Percentiles rank a stretch among this genome's conserved stretches.
These are phyloP conservation scores for Penicillium turbatum DNA, from an alignment of 495 filamentous ascomycete species.

Conservation along the genomic window DNA sequence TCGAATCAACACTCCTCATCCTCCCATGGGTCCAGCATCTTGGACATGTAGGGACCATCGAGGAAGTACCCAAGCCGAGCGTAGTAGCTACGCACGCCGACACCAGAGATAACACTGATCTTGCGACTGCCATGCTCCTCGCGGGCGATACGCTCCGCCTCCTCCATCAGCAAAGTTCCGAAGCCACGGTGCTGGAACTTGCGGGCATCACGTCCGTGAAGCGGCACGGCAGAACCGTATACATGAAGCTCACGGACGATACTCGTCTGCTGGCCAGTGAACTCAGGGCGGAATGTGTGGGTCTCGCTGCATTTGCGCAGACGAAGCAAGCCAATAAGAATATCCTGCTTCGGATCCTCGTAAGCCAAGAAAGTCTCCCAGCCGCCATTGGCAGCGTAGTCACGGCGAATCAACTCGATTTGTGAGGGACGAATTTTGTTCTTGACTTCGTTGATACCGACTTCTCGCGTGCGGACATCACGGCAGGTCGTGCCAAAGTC, in stretches of 20 bases:
- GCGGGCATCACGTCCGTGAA: constrained; percentile 85
- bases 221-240: constrained; percentile 90
- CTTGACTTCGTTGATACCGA: constrained; percentile 98
- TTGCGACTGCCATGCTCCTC: constrained; percentile 91
- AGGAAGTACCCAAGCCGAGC: constrained; percentile 85
- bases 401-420: constrained; percentile 91
- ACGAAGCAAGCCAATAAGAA: constrained; percentile 86
- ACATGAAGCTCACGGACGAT: constrained; percentile 94
- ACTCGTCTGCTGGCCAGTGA: constrained; percentile 80
- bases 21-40: constrained; percentile 50
- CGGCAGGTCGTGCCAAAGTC: constrained; percentile 97
- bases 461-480: constrained; percentile 95
- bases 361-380: constrained; percentile 99
- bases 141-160: constrained; percentile 89
- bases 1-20: constrained; percentile 37
- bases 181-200: constrained; percentile 99
- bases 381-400: constrained; percentile 91
- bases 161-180: constrained; percentile 94
- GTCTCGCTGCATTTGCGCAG: constrained; percentile 84
- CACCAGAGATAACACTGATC: constrained; percentile 92
- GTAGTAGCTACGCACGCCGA: constrained; percentile 93
- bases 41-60: constrained; percentile 89
- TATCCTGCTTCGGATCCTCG: constrained; percentile 97
- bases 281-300: constrained; percentile 86
- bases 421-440: constrained; percentile 95